Base-by-base conservation (phyloP, 2,329 filamentous ascomycete species). In the Colletotrichum spinosum region DNA sequence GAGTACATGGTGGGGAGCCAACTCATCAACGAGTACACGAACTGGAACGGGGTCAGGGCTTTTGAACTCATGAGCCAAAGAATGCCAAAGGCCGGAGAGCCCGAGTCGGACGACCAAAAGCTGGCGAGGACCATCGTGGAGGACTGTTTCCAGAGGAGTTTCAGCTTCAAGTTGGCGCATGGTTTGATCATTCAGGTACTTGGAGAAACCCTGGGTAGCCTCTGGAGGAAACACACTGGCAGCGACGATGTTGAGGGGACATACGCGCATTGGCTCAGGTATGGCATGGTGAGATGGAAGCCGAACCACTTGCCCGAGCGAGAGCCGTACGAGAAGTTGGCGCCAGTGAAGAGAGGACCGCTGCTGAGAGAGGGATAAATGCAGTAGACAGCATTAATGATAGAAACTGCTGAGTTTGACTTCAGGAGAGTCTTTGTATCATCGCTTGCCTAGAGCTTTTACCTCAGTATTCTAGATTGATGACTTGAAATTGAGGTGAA, bases 101-200 rank as follows among this genome's bases (percentile, higher is more conserved):
- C 63, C 10, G 81, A 84, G 70, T 81, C 64, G 12, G 73, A 70
- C 2, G 81, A 84, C 45, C 86, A 88, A 72, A 75, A 69, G 25
- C 68, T 77, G 46, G 85, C 85, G 0, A 76, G 83, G 38, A 74
- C 80, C 66, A 83, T 88, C 55, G 83, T 88, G 1, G 82, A 87
- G 71, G 77, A 70, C 1, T 84, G 82, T 63, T 71, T 88, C n/a
- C 71, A 68, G 12, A 76, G 72, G 63, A 86, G 84, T 67, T 88
- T 85, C 71, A 81, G 80, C 1, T 83, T 88, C 72, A 88, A 88
- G 73, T 72, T 88, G 8, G 83, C 84, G 1, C 84, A 86, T 67
- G 85, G 85, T 0, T 69, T 87, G 33, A 86, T 86, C 33, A 51
- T 86, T 8, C 76, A 79, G 41, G 79, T 87, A 0, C 73, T 80